phyloP scores from a whole-genome alignment of 176 grass and related monocot genomes.

The Eragrostis curvula region DNA sequence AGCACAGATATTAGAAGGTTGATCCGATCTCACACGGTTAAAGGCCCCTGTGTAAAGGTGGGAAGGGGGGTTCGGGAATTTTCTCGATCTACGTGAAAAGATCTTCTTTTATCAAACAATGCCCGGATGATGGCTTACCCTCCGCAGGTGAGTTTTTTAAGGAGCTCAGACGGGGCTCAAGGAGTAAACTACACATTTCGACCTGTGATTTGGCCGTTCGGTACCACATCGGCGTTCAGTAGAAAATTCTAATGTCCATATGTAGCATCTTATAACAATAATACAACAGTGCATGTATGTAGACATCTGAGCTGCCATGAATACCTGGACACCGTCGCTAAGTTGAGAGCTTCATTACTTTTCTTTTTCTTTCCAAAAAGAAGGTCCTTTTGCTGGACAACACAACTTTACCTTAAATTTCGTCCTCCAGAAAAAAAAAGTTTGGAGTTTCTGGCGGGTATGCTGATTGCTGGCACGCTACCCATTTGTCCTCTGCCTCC shows the following conservation, averaged over 20 bases:
- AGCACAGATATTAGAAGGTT: no score
- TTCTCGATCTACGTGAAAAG: no score
- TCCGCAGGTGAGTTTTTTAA: no score
- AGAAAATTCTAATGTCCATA: neutral
- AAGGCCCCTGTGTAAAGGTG: no score
- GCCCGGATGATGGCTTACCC: no score
- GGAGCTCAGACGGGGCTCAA: neutral
- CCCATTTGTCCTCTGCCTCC: no score
- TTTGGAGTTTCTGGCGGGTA: no score
- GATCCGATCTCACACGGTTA: no score
- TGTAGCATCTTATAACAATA: neutral
- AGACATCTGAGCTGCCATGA: slow-evolving; percentile 45
- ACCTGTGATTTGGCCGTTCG: slow-evolving; percentile 11
- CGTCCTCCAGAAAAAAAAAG: no score
- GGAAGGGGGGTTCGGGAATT: no score
- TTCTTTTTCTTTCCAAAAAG: neutral
- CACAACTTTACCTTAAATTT: slow-evolving; percentile 23
- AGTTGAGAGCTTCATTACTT: slow-evolving; percentile 2
- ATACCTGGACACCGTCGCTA: slow-evolving; percentile 16
- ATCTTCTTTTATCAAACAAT: no score
- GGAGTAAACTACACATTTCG: slow-evolving; percentile 23
- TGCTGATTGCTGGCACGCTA: no score
- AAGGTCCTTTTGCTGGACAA: slow-evolving; percentile 30
- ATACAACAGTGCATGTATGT: slow-evolving; percentile 35
- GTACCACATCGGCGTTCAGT: slow-evolving; percentile 27